Percentiles rank a stretch among this genome's conserved stretches.
Evolutionary conservation across 1,139 yeast genomes (phyloP).

Genomic region (Sporopachydermia cereana): DNA sequence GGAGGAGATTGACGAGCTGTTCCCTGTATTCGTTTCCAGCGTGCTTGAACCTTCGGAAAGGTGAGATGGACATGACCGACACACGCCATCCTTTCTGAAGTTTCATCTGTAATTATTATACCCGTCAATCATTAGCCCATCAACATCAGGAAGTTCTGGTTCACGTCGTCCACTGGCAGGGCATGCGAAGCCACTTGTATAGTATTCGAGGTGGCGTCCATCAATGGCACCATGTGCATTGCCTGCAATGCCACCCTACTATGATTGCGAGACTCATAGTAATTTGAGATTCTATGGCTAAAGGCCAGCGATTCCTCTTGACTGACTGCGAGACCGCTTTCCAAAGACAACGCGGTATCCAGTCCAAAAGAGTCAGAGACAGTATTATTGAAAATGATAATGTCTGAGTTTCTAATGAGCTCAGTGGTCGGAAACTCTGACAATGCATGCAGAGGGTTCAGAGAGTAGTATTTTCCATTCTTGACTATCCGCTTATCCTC

Average conservation of each 20-base stretch:
- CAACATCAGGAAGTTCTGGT: background rate
- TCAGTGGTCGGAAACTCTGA: too few species aligned
- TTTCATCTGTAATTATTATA: too few species aligned
- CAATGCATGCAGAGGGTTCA: background rate
- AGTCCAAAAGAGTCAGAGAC: too few species aligned
- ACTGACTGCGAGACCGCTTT: background rate
- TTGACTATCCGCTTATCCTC: background rate
- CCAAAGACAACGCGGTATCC: background rate
- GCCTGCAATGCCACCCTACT: background rate
- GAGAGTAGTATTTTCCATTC: background rate
- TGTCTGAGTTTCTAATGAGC: background rate
- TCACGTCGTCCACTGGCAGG: background rate
- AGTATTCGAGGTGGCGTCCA: background rate
- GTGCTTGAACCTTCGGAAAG: too few species aligned
- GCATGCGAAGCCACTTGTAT: background rate
- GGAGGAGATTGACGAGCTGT: conserved; percentile 8
- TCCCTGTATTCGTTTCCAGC: conserved; percentile 9
- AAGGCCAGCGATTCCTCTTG: background rate
- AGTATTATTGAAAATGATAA: background rate
- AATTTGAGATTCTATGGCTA: background rate
- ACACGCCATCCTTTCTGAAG: too few species aligned
- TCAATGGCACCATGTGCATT: background rate
- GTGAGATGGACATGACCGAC: too few species aligned
- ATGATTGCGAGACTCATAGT: background rate
- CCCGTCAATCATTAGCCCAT: too few species aligned